These are phyloP conservation scores for Candida lessepsii DNA, from an alignment of 805 yeast species.

Conservation along the genomic window DNA sequence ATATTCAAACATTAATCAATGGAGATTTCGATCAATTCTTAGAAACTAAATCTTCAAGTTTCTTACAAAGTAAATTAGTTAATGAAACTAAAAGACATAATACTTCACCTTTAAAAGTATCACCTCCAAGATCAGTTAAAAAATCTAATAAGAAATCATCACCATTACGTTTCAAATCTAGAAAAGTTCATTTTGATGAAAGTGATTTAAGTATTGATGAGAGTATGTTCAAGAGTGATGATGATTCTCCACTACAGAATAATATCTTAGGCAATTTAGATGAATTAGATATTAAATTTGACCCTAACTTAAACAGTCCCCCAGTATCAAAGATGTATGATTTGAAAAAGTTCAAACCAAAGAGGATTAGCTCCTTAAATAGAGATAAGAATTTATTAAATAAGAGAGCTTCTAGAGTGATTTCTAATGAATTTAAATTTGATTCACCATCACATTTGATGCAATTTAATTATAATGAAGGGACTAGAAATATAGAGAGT, in stretches of 20 bases:
- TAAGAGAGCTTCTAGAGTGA: slow-evolving; percentile 26
- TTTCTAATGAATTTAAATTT: slow-evolving; percentile 6
- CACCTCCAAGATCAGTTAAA: slow-evolving; percentile 26
- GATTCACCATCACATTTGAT: slow-evolving; percentile 20
- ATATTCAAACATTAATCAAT: slow-evolving; percentile 23
- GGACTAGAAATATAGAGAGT: slow-evolving; percentile 20
- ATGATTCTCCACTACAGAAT: slow-evolving; percentile 29
- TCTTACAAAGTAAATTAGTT: slow-evolving; percentile 24
- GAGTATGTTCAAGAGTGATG: slow-evolving; percentile 23
- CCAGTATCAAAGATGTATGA: slow-evolving; percentile 13
- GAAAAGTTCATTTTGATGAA: slow-evolving; percentile 49
- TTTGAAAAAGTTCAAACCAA: slow-evolving; percentile 11
- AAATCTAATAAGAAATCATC: slow-evolving; percentile 16
- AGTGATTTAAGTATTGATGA: slow-evolving; percentile 31
- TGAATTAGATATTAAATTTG: slow-evolving; percentile 25
- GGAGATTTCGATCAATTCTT: slow-evolving; percentile 37
- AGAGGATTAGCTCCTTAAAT: slow-evolving; percentile 15
- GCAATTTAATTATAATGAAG: slow-evolving; percentile 16
- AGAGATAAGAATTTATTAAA: slow-evolving; percentile 26
- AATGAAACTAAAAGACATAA: slow-evolving; percentile 13
- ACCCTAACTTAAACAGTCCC: slow-evolving; percentile 33
- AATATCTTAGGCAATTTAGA: slow-evolving; percentile 23
- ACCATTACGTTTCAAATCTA: slow-evolving; percentile 17
- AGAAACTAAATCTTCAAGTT: slow-evolving; percentile 28
- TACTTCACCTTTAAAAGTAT: slow-evolving; percentile 19